These are phyloP conservation scores for Yamadazyma kanchanaburiensis DNA, from an alignment of 1,139 yeast species.

Conservation along the genomic window DNA sequence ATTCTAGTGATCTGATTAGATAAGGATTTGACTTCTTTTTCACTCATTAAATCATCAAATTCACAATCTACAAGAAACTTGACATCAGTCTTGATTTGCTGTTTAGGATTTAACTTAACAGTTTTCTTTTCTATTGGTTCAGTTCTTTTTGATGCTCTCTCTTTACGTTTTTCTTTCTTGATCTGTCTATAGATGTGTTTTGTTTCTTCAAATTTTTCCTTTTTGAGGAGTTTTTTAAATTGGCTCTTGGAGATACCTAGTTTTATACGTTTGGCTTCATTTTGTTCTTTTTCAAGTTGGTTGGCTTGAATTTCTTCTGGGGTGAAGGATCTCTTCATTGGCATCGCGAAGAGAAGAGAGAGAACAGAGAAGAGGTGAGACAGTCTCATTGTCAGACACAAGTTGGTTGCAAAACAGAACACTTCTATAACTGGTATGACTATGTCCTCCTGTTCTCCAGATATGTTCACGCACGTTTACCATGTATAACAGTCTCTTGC, in stretches of 20 bases:
- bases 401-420: too few relatives aligned
- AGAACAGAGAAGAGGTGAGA: too few relatives aligned
- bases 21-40: conserved; percentile 72
- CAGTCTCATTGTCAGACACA: too few relatives aligned
- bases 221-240: conserved; percentile 70
- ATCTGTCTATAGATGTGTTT: conserved; percentile 54
- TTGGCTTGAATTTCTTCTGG: conserved; percentile 7
- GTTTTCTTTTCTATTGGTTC: conserved; percentile 23
- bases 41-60: conserved; percentile 86
- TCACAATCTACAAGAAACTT: conserved; percentile 77
- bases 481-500: too few relatives aligned
- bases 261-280: conserved; percentile 10
- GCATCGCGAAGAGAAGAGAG: too few relatives aligned
- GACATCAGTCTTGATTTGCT: conserved; percentile 46
- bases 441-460: too few relatives aligned
- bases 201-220: conserved; percentile 58
- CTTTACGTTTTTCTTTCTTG: conserved; percentile 54
- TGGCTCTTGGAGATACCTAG: conserved; percentile 54
- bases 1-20: conserved; percentile 79
- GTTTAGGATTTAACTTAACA: conserved; percentile 30
- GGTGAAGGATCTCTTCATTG: conserved; percentile 5
- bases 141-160: conserved; percentile 30
- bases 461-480: too few relatives aligned
- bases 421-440: background rate
- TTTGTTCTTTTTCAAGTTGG: conserved; percentile 9